Evolutionary conservation across 2,329 filamentous ascomycete genomes (phyloP), one percentile per base, ranked within the genome.

Genomic region (Xylariomycetidae sp.): DNA sequence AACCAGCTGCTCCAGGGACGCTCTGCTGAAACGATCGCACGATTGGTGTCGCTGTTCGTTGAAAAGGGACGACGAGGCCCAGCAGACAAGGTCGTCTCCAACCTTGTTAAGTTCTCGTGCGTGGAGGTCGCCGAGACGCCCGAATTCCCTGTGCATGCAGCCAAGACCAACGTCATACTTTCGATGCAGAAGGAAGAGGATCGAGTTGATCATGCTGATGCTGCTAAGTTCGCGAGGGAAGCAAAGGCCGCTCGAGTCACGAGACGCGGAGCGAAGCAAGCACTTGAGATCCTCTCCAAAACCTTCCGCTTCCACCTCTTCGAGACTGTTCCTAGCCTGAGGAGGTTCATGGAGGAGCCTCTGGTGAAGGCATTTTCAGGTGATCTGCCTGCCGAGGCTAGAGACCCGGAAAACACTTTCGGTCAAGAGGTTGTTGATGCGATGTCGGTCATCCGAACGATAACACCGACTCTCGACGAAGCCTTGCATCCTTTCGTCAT

Each of bases 111-210:
- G 54, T 98, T 95, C 61, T 95, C 88, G 43, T 98, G 92, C 53
- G 87, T 95, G 52, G 92, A 98, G 56, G 94, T 93, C 2, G 90
- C 92, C 0, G 93, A 98, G 59, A 98, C 93, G 0, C 92, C 92
- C 0, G 92, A 96, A 52, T 96, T 96, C 56, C 78, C 82, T 4
- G 81, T 85, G 18, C 92, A 96, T 51, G 84, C 83, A 2, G 59
- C 69, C 26, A 82, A 93, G 52, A 84, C 82, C 28, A 79, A 80
- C 43, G 82, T 82, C 10, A 92, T 98, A 35, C 64, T 98, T 12
- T 96, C 92, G 0, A 79, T 98, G 59, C 86, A 90, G 48, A 98
- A 98, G 61, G 92, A 98, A 55, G 92, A 98, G 60, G 92, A 98
- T 52, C 76, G 92, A 27, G 82, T 89, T 45, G 92, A 98, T 49